Evolutionary conservation across 352 stramenopile species (phyloP), one percentile per base, ranked within the genome.

Genomic region (Phytophthora vignae): DNA sequence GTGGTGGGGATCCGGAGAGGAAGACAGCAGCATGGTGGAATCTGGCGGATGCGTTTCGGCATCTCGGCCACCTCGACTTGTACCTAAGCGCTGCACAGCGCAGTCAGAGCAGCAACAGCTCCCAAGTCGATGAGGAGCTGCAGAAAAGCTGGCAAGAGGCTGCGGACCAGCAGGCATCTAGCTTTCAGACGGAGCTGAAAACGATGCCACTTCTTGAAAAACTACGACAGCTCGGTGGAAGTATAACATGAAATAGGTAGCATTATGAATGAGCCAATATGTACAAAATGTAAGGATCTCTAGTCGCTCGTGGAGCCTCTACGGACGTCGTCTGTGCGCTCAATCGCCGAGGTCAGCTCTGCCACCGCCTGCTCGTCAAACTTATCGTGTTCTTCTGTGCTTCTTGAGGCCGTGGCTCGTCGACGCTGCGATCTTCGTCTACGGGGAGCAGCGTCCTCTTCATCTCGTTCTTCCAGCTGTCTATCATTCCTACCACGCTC

Each of bases 1-100:
- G 53, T 8, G 21, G 48, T 14, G 10, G 7, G 7, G 40, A 71
- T 14, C 27, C 58, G 11, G 75, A 83, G 33, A 52, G 50, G 17
- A 70, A 64, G 14, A 55, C 52, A 3, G 53, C 49, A 3, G 69
- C 76, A 29, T 94, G 85, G 85, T 84, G 83, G 74, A 69, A 55
- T 19, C 74, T 94, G n/a, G 79, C 78, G 3, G 85, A 94, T 64
- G 65, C 77, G 7, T 90, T 92, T 67, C 82, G 82, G 0, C 87
- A 92, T 53, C 59, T 94, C 19, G 83, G 83, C 0, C 70, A 80
- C 17, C 15, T 90, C 6, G 83, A 90, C 10, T 56, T 88, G 54
- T 90, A 88, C 46, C 57, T 90, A 0, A 76, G 83, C 21, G 83
- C 76, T 11, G 73, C 55, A 9, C 58, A 54, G 12, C 78, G 78